phyloP scores from a whole-genome alignment of 2,329 filamentous ascomycete genomes.

The Trichoderma harzianum region DNA sequence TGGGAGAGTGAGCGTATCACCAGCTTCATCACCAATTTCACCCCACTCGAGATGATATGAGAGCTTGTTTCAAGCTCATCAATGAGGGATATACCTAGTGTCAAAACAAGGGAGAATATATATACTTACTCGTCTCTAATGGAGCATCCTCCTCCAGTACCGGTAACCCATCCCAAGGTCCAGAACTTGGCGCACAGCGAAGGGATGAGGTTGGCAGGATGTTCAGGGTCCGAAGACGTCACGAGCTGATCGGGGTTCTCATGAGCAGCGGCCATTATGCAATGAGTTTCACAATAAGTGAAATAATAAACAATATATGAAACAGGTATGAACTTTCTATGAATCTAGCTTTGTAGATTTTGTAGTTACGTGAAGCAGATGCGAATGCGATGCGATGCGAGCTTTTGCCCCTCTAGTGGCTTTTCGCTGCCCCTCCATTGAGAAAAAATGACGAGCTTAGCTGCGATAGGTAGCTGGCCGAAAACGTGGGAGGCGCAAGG shows the following conservation, averaged over 20 bases:
- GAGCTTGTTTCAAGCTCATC: background rate
- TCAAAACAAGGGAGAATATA: background rate
- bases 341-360: background rate
- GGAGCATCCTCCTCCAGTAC: slow-evolving; percentile 77
- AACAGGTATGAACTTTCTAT: background rate
- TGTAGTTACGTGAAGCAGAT: background rate
- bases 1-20: background rate
- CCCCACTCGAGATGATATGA: background rate
- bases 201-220: slow-evolving; percentile 94
- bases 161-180: slow-evolving; percentile 89
- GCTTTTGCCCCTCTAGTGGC: background rate
- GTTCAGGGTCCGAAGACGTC: slow-evolving; percentile 66
- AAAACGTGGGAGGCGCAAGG: slow-evolving; percentile 12
- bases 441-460: slow-evolving; percentile 9
- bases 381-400: background rate
- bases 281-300: background rate
- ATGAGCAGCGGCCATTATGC: slow-evolving; percentile 12
- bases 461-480: background rate
- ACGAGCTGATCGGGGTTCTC: slow-evolving; percentile 50
- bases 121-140: slow-evolving; percentile 62
- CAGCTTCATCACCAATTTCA: background rate
- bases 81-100: background rate
- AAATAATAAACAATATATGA: background rate
- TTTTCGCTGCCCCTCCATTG: slow-evolving; percentile 6
- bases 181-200: slow-evolving; percentile 95